Conservation (phyloP, 2,329 filamentous ascomycete genomes). For the Xylaria sp. region DNA sequence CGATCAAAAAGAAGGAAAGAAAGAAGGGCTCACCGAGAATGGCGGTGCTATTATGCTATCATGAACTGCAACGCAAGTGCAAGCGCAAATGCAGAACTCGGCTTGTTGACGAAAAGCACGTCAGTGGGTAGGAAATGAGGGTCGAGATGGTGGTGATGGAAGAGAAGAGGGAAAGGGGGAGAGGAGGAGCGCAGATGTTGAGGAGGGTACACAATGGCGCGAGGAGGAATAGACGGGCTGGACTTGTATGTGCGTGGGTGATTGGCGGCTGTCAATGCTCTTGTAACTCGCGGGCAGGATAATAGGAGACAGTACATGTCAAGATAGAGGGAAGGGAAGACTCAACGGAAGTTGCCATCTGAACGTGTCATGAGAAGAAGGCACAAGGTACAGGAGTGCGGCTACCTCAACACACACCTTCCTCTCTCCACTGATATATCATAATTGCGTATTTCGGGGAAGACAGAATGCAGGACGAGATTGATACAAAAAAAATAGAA, state of each 20-base stretch:
- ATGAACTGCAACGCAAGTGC: conserved; percentile 12
- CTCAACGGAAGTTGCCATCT: neutral
- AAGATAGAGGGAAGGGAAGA: neutral
- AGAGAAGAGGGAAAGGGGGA: neutral
- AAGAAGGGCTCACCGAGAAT: conserved; percentile 20
- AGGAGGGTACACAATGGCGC: conserved; percentile 1
- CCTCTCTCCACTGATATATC: neutral
- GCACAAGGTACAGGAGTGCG: conserved; percentile 4
- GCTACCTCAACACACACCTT: conserved; percentile 2
- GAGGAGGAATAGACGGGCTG: conserved; percentile 1
- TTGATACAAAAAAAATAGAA: neutral
- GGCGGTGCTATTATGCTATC: neutral
- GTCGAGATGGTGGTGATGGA: neutral
- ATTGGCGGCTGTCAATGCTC: neutral
- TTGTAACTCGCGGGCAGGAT: neutral
- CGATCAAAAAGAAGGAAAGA: conserved; percentile 7
- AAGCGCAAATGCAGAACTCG: conserved; percentile 14
- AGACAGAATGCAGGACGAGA: neutral
- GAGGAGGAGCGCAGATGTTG: conserved; percentile 9
- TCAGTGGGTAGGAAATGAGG: conserved; percentile 3
- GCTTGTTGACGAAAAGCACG: conserved; percentile 6
- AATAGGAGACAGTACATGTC: neutral
- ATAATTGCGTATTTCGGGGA: neutral
- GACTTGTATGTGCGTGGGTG: neutral
- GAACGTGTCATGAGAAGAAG: neutral